phyloP scores from a whole-genome alignment of 2,329 filamentous ascomycete species.

The Colletotrichum theobromicola region DNA sequence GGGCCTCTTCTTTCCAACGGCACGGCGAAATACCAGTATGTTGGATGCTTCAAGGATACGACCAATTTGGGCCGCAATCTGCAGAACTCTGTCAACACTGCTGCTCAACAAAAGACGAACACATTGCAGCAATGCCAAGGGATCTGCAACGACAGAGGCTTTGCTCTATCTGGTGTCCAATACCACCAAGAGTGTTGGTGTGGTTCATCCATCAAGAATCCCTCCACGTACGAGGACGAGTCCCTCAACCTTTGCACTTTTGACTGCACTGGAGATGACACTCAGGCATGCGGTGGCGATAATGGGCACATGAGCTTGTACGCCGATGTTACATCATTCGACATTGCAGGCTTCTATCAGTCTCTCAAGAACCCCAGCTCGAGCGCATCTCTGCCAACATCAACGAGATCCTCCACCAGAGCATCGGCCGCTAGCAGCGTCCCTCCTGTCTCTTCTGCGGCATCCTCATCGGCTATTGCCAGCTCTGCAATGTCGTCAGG shows the following conservation, averaged over 20 bases:
- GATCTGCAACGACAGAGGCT: slow-evolving; percentile 31
- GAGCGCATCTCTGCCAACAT: not conserved
- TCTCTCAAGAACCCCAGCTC: slow-evolving; percentile 13
- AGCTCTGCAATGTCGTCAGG: not conserved
- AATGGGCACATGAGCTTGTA: slow-evolving; percentile 36
- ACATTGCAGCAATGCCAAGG: slow-evolving; percentile 39
- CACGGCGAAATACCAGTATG: slow-evolving; percentile 33
- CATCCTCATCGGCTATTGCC: not conserved
- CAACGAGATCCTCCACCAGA: not conserved
- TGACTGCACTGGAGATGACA: slow-evolving; percentile 31
- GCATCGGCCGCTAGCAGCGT: slow-evolving; percentile 15
- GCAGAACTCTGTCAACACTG: slow-evolving; percentile 29
- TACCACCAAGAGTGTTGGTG: slow-evolving; percentile 36
- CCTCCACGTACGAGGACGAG: slow-evolving; percentile 28
- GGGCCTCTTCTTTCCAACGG: slow-evolving; percentile 39
- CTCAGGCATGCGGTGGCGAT: slow-evolving; percentile 35
- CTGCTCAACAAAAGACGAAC: slow-evolving; percentile 27
- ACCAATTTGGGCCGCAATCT: slow-evolving; percentile 34
- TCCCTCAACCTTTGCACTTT: slow-evolving; percentile 31
- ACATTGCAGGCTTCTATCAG: slow-evolving; percentile 26
- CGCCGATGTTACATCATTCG: slow-evolving; percentile 32
- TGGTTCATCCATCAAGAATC: slow-evolving; percentile 27
- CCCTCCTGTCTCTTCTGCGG: not conserved
- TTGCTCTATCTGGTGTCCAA: slow-evolving; percentile 37
- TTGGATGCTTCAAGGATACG: slow-evolving; percentile 45